Percentiles rank a stretch among this genome's conserved stretches.
phyloP scores from a whole-genome alignment of 1,284 basidiomycete species.

The Ceratobasidium sp. region DNA sequence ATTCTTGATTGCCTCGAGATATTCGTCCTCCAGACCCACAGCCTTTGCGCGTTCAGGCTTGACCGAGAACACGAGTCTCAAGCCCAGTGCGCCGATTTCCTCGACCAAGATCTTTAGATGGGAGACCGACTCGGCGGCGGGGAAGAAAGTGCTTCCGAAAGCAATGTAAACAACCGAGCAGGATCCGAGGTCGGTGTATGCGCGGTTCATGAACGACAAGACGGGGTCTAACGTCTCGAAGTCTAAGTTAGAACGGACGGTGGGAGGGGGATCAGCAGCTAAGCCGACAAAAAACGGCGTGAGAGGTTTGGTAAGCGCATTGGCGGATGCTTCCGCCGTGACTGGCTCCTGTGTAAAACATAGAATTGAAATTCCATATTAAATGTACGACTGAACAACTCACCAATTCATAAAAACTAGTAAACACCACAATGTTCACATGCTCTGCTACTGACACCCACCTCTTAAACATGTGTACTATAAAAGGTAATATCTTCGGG shows the following conservation, averaged over 20 bases:
- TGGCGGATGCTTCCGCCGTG: neutral
- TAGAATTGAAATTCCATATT: too few relatives aligned
- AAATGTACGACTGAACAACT: neutral
- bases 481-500: neutral
- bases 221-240: neutral
- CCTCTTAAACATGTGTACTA: neutral
- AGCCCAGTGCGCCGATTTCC: neutral
- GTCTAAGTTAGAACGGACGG: neutral
- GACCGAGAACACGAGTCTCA: conserved; percentile 16
- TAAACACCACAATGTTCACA: neutral
- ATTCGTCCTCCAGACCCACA: conserved; percentile 4
- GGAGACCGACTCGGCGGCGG: neutral
- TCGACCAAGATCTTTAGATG: conserved; percentile 18
- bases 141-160: conserved; percentile 13
- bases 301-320: conserved; percentile 6
- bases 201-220: conserved; percentile 9
- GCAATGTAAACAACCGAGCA: conserved; percentile 24
- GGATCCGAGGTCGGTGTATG: conserved; percentile 14
- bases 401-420: neutral
- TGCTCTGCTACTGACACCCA: neutral
- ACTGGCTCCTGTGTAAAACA: neutral
- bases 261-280: neutral
- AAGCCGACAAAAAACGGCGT: neutral
- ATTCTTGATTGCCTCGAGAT: neutral
- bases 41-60: neutral